These are phyloP conservation scores for Zopfia rhizophila DNA, from an alignment of 2,329 filamentous ascomycete species.

Conservation along the genomic window DNA sequence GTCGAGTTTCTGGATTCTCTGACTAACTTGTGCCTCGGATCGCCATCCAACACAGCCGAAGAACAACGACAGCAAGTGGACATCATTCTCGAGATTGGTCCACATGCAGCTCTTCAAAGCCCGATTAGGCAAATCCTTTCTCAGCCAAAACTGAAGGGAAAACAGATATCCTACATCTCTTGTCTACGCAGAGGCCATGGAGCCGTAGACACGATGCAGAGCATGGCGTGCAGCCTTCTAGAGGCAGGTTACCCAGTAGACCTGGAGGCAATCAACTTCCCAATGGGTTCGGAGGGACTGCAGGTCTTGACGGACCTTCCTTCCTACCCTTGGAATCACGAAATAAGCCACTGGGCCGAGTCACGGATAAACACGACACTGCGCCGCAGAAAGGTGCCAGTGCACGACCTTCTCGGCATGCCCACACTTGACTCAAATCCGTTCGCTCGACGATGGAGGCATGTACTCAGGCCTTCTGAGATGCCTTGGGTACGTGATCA, in stretches of 20 bases:
- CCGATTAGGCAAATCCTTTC: slow-evolving; percentile 19
- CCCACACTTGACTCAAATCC: neutral
- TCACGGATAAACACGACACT: slow-evolving; percentile 14
- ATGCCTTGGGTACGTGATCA: slow-evolving; percentile 37
- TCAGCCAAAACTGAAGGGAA: too few relatives aligned
- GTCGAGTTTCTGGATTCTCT: slow-evolving; percentile 50
- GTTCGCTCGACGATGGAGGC: slow-evolving; percentile 17
- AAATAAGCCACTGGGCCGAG: slow-evolving; percentile 30
- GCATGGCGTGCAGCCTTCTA: too few relatives aligned
- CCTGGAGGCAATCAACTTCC: slow-evolving; percentile 28
- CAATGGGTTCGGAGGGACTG: slow-evolving; percentile 7
- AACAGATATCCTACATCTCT: too few relatives aligned
- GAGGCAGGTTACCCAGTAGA: slow-evolving; percentile 20
- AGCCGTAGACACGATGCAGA: too few relatives aligned
- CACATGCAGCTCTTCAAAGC: slow-evolving; percentile 53
- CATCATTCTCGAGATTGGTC: slow-evolving; percentile 57
- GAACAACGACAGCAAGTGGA: too few relatives aligned
- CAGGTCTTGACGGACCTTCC: slow-evolving; percentile 29
- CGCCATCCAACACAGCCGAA: too few relatives aligned
- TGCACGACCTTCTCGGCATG: slow-evolving; percentile 22
- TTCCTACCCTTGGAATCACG: slow-evolving; percentile 40
- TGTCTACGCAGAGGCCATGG: too few relatives aligned
- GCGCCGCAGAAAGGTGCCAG: slow-evolving; percentile 10
- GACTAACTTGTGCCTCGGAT: too few relatives aligned
- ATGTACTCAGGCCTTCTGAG: slow-evolving; percentile 22